Conservation (phyloP, 1,284 basidiomycete species). For the Ceratobasidium sp. region DNA sequence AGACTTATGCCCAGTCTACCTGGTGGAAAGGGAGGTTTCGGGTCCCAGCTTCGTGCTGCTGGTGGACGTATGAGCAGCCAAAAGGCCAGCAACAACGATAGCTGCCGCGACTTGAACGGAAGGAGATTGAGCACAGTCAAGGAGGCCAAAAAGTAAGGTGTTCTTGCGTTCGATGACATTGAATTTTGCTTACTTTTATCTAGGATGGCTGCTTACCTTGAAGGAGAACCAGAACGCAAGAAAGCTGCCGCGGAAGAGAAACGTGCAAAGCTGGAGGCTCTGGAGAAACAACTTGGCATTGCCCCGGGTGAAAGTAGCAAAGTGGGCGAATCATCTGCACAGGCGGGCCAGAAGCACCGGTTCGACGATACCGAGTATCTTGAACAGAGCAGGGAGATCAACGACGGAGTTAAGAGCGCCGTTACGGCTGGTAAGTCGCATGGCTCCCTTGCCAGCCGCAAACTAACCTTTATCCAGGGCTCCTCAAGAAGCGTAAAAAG, state of each 20-base stretch:
- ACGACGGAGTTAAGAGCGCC: slow-evolving; percentile 90
- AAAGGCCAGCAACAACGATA: slow-evolving; percentile 94
- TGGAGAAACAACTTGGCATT: slow-evolving; percentile 83
- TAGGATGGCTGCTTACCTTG: slow-evolving; percentile 89
- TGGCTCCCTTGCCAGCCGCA: slow-evolving; percentile 30
- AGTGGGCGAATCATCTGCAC: slow-evolving; percentile 52
- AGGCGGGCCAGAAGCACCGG: slow-evolving; percentile 80
- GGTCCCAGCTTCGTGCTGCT: slow-evolving; percentile 92
- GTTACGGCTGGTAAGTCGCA: slow-evolving; percentile 74
- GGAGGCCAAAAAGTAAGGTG: slow-evolving; percentile 86
- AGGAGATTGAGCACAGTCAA: slow-evolving; percentile 91
- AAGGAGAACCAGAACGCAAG: slow-evolving; percentile 81
- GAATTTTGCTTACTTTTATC: neutral
- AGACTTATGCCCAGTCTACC: slow-evolving; percentile 72
- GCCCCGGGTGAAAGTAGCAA: slow-evolving; percentile 49
- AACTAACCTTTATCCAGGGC: slow-evolving; percentile 48
- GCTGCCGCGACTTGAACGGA: slow-evolving; percentile 91
- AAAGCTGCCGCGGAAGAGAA: slow-evolving; percentile 81
- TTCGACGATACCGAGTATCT: slow-evolving; percentile 93
- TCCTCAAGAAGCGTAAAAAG: slow-evolving; percentile 89
- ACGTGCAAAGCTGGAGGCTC: slow-evolving; percentile 82
- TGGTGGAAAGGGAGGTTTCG: slow-evolving; percentile 98
- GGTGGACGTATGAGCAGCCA: slow-evolving; percentile 97
- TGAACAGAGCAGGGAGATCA: slow-evolving; percentile 90
- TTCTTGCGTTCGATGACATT: neutral